Evolutionary conservation across 202 grass and related monocot species (phyloP).

Genomic region (Dendrocalamus latiflorus): DNA sequence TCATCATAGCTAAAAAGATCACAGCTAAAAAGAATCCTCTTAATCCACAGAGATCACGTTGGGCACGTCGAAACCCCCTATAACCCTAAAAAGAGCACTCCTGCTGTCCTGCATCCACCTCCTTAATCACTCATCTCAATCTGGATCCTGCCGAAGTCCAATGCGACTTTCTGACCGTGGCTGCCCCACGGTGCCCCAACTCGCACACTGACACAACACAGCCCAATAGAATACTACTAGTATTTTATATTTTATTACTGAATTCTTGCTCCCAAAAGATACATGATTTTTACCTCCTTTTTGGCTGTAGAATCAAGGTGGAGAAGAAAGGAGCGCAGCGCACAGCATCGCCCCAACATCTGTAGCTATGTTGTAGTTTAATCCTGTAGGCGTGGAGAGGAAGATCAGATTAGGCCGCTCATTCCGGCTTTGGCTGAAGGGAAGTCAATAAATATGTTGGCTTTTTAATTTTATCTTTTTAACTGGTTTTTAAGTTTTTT

Average conservation of each 20-base stretch:
- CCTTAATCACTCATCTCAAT: too few species aligned
- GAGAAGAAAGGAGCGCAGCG: conserved; percentile 11
- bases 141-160: conserved; percentile 12
- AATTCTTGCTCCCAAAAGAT: conserved; percentile 13
- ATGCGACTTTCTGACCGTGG: not conserved
- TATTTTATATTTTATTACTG: not conserved
- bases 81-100: not conserved
- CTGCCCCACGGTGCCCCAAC: not conserved
- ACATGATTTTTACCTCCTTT: conserved; percentile 35
- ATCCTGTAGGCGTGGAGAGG: not conserved
- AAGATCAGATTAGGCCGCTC: conserved; percentile 4
- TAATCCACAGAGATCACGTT: conserved; percentile 1
- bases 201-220: not conserved
- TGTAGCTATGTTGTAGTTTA: conserved; percentile 23
- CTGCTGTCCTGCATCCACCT: not conserved
- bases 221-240: not conserved
- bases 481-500: too few species aligned
- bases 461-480: too few species aligned
- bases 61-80: not conserved
- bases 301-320: conserved; percentile 26
- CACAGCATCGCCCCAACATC: conserved; percentile 11
- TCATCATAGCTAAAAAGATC: too few species aligned
- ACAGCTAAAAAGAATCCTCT: too few species aligned
- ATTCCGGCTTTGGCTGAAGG: too few species aligned
- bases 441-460: too few species aligned